Conservation (phyloP, 2,329 filamentous ascomycete species). For the Scytalidium sp. region DNA sequence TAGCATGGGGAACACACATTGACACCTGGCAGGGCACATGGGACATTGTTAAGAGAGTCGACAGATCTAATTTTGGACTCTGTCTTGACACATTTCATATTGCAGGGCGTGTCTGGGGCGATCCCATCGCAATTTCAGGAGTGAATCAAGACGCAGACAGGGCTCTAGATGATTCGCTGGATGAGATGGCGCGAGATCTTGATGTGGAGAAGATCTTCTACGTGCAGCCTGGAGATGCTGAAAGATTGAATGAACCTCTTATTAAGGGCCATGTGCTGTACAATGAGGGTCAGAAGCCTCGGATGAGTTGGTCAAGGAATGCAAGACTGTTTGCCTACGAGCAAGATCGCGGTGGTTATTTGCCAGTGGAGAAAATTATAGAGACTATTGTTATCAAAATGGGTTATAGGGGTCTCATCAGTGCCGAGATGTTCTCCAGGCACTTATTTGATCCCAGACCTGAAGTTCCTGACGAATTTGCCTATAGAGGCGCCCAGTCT, state of each 20-base stretch:
- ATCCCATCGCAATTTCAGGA: slow-evolving; percentile 48
- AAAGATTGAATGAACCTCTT: slow-evolving; percentile 57
- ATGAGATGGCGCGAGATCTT: slow-evolving; percentile 17
- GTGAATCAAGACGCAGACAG: slow-evolving; percentile 25
- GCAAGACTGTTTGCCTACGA: slow-evolving; percentile 56
- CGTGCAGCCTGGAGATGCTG: slow-evolving; percentile 74
- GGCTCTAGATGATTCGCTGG: slow-evolving; percentile 39
- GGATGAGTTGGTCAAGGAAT: slow-evolving; percentile 80
- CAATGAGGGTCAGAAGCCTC: slow-evolving; percentile 51
- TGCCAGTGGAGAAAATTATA: slow-evolving; percentile 53
- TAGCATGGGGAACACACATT: slow-evolving; percentile 69
- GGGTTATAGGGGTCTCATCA: slow-evolving; percentile 57
- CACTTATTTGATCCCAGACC: slow-evolving; percentile 41
- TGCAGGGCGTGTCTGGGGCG: slow-evolving; percentile 66
- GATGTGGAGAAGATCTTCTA: slow-evolving; percentile 56
- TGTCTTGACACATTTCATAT: slow-evolving; percentile 81
- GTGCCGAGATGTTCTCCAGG: slow-evolving; percentile 56
- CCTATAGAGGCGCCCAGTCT: slow-evolving; percentile 41
- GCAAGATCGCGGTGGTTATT: slow-evolving; percentile 53
- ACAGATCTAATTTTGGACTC: slow-evolving; percentile 70
- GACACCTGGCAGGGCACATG: slow-evolving; percentile 72
- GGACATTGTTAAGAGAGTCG: slow-evolving; percentile 62
- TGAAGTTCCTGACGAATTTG: slow-evolving; percentile 44
- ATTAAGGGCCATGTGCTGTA: slow-evolving; percentile 55
- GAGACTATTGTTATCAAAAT: slow-evolving; percentile 49